These are phyloP conservation scores for Capsicum pubescens DNA, from an alignment of 257 asterid genomes.

Conservation along the genomic window DNA sequence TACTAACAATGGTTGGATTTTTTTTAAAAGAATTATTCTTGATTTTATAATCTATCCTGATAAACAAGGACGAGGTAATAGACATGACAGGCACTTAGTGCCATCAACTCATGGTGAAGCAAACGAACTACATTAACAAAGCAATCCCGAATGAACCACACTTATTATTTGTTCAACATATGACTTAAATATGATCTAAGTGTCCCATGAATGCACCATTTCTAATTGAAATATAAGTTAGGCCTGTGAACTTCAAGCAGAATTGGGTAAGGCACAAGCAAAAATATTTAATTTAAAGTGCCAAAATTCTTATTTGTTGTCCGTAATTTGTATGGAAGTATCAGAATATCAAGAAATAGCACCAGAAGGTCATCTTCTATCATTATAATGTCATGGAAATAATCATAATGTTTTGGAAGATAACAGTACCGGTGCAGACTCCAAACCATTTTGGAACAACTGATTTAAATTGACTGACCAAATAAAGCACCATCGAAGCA, in stretches of 20 bases:
- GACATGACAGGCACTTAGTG: too few species aligned
- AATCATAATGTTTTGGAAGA: neutral
- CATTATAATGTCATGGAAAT: neutral
- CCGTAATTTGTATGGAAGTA: constrained; percentile 31
- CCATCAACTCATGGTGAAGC: too few species aligned
- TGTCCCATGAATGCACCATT: neutral
- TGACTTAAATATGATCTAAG: neutral
- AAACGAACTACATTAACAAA: too few species aligned
- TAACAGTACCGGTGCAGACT: too few species aligned
- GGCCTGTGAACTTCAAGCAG: constrained; percentile 28
- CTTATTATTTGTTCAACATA: too few species aligned
- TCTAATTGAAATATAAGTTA: too few species aligned
- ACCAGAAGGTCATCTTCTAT: neutral
- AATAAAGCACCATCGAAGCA: too few species aligned
- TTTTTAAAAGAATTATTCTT: neutral
- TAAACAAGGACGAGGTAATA: too few species aligned
- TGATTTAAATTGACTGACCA: too few species aligned
- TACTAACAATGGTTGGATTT: neutral
- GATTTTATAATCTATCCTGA: neutral
- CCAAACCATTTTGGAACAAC: too few species aligned
- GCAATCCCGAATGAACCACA: too few species aligned
- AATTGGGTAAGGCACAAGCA: constrained; percentile 37
- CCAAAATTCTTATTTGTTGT: constrained; percentile 32
- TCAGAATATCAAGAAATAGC: neutral
- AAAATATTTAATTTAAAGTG: constrained; percentile 36